Base-by-base conservation (phyloP, 1,284 basidiomycete genomes). In the Termitomyces sp. region DNA sequence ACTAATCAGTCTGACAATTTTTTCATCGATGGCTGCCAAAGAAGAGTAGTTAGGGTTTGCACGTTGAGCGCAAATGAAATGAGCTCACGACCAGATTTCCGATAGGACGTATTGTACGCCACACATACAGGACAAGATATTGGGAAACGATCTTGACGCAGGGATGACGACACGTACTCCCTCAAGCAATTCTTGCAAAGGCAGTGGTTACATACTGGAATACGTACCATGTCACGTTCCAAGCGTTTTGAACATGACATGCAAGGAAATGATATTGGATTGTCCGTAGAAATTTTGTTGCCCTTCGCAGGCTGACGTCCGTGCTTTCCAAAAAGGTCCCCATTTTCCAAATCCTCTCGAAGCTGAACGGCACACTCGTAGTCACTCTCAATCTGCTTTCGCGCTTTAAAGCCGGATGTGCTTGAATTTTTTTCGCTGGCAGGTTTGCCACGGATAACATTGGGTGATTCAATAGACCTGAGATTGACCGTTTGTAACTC, bases 71-170 rank as follows among this genome's bases (percentile, higher is more conserved):
- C 48, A 36, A 26, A 46, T 43, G 33, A 24, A 39, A 48, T 53
- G 13, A 36, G 7, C 53, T 38, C 17, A 58, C 56, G 13, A 9
- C 44, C 42, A 39, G 74, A 72, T n/a, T 70, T 67, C 13, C 57
- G 54, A 26, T 61, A 55, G 4, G 60, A 47, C 13, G 61, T 61
- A 12, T 69, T 67, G 12, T 71, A n/a, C 15, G 34, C 67, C 3
- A 70, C 64, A 59, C 86, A 88, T 13, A 71, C 62, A 1, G 86
- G 86, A 63, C 86, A 88, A 5, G 78, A 59, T 33, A 88, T 78
- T 0, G 86, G 84, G 58, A 79, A 86, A 9, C 75, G 73, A 53
- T 76, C 77, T 41, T 83, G 78, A 5, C 70, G 63, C 24, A 88
- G 68, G 64, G 79, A 79, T 3, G 73, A 69, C 10, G 62, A 61